A percentile compares a stretch with the other conserved stretches of the same genome.
Conservation (phyloP, 75 land plant species). For the Larix kaempferi region DNA sequence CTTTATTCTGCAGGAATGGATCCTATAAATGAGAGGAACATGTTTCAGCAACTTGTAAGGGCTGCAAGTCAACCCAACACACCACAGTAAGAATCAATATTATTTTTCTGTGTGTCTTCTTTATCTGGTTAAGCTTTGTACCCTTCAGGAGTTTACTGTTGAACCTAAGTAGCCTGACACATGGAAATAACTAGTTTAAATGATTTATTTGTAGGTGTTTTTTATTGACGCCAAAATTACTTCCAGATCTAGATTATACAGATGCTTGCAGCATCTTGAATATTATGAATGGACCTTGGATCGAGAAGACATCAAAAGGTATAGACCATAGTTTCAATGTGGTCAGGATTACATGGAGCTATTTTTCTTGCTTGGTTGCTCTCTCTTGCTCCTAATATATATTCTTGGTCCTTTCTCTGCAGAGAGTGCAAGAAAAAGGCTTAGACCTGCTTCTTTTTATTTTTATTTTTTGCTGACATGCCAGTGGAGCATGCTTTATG, state of each 20-base stretch:
- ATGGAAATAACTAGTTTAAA: background rate
- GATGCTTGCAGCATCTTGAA: constrained; percentile 87
- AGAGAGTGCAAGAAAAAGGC: background rate
- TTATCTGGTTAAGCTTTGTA: background rate
- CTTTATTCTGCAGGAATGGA: constrained; percentile 82
- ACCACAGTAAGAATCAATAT: constrained; percentile 74
- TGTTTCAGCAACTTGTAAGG: constrained; percentile 98
- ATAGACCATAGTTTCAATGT: background rate
- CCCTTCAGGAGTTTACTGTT: background rate
- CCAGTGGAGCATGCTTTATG: background rate
- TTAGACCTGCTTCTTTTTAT: background rate
- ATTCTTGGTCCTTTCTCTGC: background rate
- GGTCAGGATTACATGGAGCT: background rate
- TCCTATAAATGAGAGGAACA: constrained; percentile 95
- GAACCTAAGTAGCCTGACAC: background rate
- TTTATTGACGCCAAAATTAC: constrained; percentile 91
- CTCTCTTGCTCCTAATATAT: background rate
- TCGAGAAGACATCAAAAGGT: constrained; percentile 79
- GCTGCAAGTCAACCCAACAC: constrained; percentile 97
- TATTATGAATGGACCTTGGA: constrained; percentile 98
- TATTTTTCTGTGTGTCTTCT: background rate
- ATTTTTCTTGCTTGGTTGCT: background rate
- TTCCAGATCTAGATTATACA: constrained; percentile 85
- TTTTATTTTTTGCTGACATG: background rate
- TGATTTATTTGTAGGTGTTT: constrained; percentile 67